Percentiles rank a stretch among this genome's conserved stretches.
phyloP scores from a whole-genome alignment of 768 basidiomycete species.

The Wakefieldia striispora region DNA sequence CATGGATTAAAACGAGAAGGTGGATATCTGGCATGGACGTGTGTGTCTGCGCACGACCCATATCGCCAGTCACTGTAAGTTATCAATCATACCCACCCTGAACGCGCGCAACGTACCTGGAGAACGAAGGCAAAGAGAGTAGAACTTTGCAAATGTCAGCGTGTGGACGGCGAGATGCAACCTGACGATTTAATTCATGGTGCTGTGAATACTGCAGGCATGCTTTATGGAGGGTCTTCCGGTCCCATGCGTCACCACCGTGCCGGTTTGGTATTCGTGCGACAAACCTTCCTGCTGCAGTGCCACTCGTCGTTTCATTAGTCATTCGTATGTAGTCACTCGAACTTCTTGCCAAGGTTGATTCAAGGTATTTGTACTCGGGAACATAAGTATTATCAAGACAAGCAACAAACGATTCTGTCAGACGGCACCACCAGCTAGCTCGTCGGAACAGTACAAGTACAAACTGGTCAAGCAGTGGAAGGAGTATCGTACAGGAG shows the following conservation, averaged over 20 bases:
- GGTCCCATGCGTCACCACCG: too few species aligned
- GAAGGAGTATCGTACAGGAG: slow-evolving; percentile 39
- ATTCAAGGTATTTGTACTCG: background rate
- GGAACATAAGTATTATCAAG: slow-evolving; percentile 1
- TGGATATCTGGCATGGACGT: slow-evolving; percentile 34
- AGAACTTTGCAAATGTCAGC: slow-evolving; percentile 1
- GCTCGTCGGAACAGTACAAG: too few species aligned
- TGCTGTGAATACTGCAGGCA: slow-evolving; percentile 1
- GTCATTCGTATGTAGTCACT: too few species aligned
- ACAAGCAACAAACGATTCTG: background rate
- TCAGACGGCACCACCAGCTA: background rate
- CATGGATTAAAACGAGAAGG: slow-evolving; percentile 46
- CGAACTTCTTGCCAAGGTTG: background rate
- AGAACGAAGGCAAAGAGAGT: background rate
- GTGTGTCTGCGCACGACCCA: slow-evolving; percentile 2
- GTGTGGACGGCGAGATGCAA: slow-evolving; percentile 2
- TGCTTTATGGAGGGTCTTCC: background rate
- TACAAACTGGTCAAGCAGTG: slow-evolving; percentile 12
- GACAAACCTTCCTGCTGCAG: background rate
- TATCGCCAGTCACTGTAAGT: background rate
- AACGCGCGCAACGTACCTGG: slow-evolving; percentile 2
- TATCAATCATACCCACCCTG: background rate
- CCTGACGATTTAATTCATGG: background rate
- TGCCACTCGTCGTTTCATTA: too few species aligned
- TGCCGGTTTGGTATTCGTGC: background rate